Evolutionary conservation across 2,329 filamentous ascomycete genomes (phyloP), one percentile per base, ranked within the genome.

Genomic region (Fusarium brevicatenulatum): DNA sequence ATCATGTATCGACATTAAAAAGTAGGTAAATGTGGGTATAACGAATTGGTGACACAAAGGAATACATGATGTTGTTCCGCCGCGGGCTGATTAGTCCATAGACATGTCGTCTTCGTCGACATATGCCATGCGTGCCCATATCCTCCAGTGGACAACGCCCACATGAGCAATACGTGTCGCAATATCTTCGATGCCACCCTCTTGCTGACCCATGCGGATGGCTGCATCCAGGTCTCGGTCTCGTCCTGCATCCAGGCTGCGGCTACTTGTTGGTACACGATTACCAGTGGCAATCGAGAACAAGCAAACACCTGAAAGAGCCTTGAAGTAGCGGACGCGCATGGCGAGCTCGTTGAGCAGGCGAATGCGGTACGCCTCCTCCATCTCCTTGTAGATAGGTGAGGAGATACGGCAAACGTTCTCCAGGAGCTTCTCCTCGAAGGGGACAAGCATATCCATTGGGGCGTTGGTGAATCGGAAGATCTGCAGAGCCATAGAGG

Each of bases 141-240:
- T 92, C 54, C 93, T 89, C 95, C 95, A 98, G 82, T 98, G 95
- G 30, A 98, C 84, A 10, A 96, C 87, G 19, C 93, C 91, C 49
- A 98, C 90, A 78, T 98, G 95, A 10, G 94, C 92, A 56, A 97
- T 86, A 50, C 93, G 90, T 49, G 91, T 92, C 2, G 93, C 90
- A 80, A 97, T 89, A 66, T 94, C 91, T 47, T 87, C 86, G 42
- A 93, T 78, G 39, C 86, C 85, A 47, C 83, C 85, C 54, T 90
- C 87, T 55, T 89, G 87, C 47, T 86, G 84, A 13, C 81, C 80
- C 61, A 86, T 85, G 15, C 83, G 83, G 66, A 76, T 76, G 9
- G 77, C 75, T 25, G 76, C 77, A 63, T 84, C 81, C 54, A 80
- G 63, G 42, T 82, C 80, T 56, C 80, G 77, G 49, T 80, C 78